Percentiles rank a stretch among this genome's conserved stretches.
These are phyloP conservation scores for Torulaspora indica DNA, from an alignment of 805 yeast species.

Conservation along the genomic window DNA sequence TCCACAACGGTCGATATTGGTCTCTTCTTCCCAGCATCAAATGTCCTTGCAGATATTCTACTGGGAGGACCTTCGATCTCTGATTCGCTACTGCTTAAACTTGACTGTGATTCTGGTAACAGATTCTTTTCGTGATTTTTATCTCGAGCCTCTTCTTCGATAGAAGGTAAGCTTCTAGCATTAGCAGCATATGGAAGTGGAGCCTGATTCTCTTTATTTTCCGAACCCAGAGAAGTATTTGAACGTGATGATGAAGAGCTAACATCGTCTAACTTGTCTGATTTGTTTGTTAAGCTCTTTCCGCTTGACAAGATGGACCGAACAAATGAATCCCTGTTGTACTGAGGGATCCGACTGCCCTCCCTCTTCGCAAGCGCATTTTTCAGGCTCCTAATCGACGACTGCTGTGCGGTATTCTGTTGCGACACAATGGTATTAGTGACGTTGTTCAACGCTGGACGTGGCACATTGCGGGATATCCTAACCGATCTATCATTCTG, in stretches of 20 bases:
- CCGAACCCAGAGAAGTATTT: constrained; percentile 7
- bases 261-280: not conserved
- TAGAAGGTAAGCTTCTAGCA: constrained; percentile 16
- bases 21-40: constrained; percentile 32
- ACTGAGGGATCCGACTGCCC: constrained; percentile 18
- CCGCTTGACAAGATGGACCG: constrained; percentile 8
- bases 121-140: constrained; percentile 6
- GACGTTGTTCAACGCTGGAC: constrained; percentile 36
- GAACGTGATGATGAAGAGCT: constrained; percentile 6
- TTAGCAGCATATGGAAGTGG: constrained; percentile 20
- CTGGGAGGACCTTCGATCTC: constrained; percentile 7
- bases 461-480: constrained; percentile 22
- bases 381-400: constrained; percentile 20
- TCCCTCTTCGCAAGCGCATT: constrained; percentile 22
- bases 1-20: constrained; percentile 36
- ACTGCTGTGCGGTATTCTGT: constrained; percentile 21
- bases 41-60: constrained; percentile 5
- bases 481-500: constrained; percentile 25
- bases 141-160: constrained; percentile 17
- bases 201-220: constrained; percentile 30
- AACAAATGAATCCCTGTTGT: constrained; percentile 14
- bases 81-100: constrained; percentile 5
- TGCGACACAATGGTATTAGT: constrained; percentile 33
- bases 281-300: not conserved
- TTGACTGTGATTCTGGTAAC: constrained; percentile 8